These are phyloP conservation scores for Candida ulmi DNA, from an alignment of 805 yeast species.

Conservation along the genomic window DNA sequence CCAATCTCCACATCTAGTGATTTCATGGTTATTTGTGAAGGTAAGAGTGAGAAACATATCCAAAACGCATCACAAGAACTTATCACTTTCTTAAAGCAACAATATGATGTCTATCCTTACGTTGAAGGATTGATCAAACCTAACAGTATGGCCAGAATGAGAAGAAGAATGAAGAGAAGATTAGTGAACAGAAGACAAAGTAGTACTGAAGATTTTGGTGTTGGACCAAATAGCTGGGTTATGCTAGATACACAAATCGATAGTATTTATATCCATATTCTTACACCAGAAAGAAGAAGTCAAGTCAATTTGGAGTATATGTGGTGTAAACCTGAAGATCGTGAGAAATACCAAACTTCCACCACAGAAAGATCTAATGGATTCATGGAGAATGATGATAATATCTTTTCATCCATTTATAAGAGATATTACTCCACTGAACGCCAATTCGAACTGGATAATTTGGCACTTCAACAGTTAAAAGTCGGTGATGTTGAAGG, in stretches of 20 bases:
- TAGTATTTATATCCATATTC: slow-evolving; percentile 62
- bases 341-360: slow-evolving; percentile 13
- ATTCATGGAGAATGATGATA: slow-evolving; percentile 23
- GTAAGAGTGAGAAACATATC: slow-evolving; percentile 71
- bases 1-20: slow-evolving; percentile 36
- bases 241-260: slow-evolving; percentile 65
- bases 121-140: slow-evolving; percentile 71
- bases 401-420: slow-evolving; percentile 38
- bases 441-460: slow-evolving; percentile 3
- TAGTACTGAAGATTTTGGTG: slow-evolving; percentile 51
- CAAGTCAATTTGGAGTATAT: slow-evolving; percentile 67
- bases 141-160: slow-evolving; percentile 45
- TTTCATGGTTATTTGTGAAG: slow-evolving; percentile 63
- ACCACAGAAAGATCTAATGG: slow-evolving; percentile 1
- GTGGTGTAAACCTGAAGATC: slow-evolving; percentile 41
- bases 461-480: slow-evolving; percentile 10
- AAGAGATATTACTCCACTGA: slow-evolving; percentile 34
- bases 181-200: slow-evolving; percentile 50
- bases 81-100: slow-evolving; percentile 51
- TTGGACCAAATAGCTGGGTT: slow-evolving; percentile 70
- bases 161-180: slow-evolving; percentile 43
- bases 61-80: slow-evolving; percentile 63
- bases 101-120: slow-evolving; percentile 37
- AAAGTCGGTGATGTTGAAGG: slow-evolving; percentile 8
- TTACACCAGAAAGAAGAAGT: slow-evolving; percentile 64